Conservation (phyloP, 805 yeast species). For the Zygoascus biomembranicola region DNA sequence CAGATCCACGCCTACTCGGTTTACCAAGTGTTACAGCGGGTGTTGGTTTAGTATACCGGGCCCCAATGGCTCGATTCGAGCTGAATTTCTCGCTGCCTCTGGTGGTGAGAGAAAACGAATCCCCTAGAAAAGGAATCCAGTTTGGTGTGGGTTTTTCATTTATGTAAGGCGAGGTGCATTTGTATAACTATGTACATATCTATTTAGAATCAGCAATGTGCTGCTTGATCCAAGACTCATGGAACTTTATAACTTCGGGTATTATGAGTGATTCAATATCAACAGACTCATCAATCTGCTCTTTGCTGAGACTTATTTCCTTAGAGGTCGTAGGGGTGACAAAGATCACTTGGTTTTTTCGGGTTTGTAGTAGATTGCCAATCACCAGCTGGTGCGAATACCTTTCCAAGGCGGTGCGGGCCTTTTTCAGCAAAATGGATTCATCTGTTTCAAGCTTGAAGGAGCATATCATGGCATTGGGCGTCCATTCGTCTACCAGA, state of each 20-base stretch:
- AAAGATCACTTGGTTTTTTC: slow-evolving; percentile 82
- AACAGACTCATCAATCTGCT: slow-evolving; percentile 32
- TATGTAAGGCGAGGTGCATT: slow-evolving; percentile 28
- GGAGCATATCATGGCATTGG: slow-evolving; percentile 86
- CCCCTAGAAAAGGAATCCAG: slow-evolving; percentile 55
- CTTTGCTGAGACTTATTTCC: slow-evolving; percentile 31
- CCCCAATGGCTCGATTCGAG: slow-evolving; percentile 61
- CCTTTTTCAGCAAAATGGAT: slow-evolving; percentile 60
- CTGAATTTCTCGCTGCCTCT: slow-evolving; percentile 57
- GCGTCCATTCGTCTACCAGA: slow-evolving; percentile 91
- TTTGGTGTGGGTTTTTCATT: slow-evolving; percentile 58
- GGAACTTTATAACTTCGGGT: slow-evolving; percentile 64
- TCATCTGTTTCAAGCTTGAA: slow-evolving; percentile 90
- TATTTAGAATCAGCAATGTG: background rate
- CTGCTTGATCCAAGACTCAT: slow-evolving; percentile 49
- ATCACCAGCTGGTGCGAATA: slow-evolving; percentile 92
- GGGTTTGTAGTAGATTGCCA: slow-evolving; percentile 83
- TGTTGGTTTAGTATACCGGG: slow-evolving; percentile 51
- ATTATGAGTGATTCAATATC: slow-evolving; percentile 77
- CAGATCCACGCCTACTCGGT: slow-evolving; percentile 22
- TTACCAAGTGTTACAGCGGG: slow-evolving; percentile 50
- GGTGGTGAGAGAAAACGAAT: slow-evolving; percentile 41
- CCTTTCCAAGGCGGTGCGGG: slow-evolving; percentile 68
- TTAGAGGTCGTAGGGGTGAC: slow-evolving; percentile 43
- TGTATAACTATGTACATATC: slow-evolving; percentile 1